Evolutionary conservation across 345 rosid genomes (phyloP).

Genomic region (Ricinus communis): DNA sequence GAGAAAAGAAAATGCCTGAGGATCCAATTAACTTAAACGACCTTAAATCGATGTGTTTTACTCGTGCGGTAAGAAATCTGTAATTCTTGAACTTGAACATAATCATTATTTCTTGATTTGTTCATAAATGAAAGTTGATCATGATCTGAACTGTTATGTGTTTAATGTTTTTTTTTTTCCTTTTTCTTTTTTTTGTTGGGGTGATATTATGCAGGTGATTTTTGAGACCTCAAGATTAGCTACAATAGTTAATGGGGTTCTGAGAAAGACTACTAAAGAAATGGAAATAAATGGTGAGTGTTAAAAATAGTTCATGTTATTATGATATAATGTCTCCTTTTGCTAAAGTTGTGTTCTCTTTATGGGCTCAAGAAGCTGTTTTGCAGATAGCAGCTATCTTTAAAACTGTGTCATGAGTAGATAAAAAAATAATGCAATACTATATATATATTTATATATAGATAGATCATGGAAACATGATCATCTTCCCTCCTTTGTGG

Average conservation of each 20-base stretch:
- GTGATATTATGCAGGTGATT: slow-evolving; percentile 44
- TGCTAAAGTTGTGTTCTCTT: slow-evolving; percentile 14
- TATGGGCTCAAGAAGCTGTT: slow-evolving; percentile 37
- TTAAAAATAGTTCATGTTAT: background rate
- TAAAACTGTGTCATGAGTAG: background rate
- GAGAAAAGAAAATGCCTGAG: slow-evolving; percentile 56
- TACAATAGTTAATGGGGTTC: slow-evolving; percentile 73
- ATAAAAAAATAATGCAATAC: too few relatives aligned
- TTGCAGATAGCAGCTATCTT: slow-evolving; percentile 6
- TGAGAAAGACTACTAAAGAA: slow-evolving; percentile 71
- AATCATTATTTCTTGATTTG: background rate
- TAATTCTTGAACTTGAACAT: too few relatives aligned
- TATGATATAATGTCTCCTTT: slow-evolving; percentile 1
- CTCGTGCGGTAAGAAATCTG: slow-evolving; percentile 72
- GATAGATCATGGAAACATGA: slow-evolving; percentile 26
- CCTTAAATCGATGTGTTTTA: slow-evolving; percentile 75
- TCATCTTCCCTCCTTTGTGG: slow-evolving; percentile 39
- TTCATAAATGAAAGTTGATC: background rate
- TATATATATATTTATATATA: background rate
- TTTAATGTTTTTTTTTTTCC: background rate
- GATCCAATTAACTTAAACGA: slow-evolving; percentile 68
- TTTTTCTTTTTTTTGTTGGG: too few relatives aligned
- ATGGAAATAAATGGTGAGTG: slow-evolving; percentile 57
- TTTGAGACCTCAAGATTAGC: slow-evolving; percentile 81
- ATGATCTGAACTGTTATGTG: background rate